Base-by-base conservation (phyloP, 1,284 basidiomycete species). In the Irpex sp. region DNA sequence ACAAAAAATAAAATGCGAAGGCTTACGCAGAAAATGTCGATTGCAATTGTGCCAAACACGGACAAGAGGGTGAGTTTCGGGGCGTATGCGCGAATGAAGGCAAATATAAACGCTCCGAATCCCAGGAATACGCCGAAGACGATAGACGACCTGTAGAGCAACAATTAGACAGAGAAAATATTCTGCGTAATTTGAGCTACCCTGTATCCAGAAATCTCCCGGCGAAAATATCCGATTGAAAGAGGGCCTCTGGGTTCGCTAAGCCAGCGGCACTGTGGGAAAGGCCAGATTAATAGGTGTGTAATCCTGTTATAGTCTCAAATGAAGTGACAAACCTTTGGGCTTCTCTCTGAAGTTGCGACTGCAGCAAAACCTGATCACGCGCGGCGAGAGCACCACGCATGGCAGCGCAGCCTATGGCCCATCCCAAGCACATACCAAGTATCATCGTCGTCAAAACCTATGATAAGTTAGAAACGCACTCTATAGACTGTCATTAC, bases 91-190 rank as follows among this genome's bases (percentile, higher is more conserved):
- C 89, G 79, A 1, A 90, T 43, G 1, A 83, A 75, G 0, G 84
- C 90, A 17, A 91, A 73, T 17, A 79, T 68, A 70, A 91, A 92
- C 0, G 80, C 74, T 3, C 86, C 89, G 26, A 90, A 68, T 65
- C 85, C 89, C 17, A 94, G 77, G 70, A 93, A 90, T n/a, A 81
- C 82, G 4, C 88, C 91, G 69, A 83, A 89, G 0, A 93, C 84
- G 4, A 81, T 79, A 0, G 82, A 81, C 0, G 81, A 80, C 26
- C 85, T 85, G 58, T 4, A n/a, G 9, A 46, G 49, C 26, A 8
- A 59, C 35, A 57, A 58, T 65, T 54, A 61, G 57, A 3, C n/a
- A 13, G 7, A 13, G 5, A 26, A 50, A 5, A 7, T 46, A 4
- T 56, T 1, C 3, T 19, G 50, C 13, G 17, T 9, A 3, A 15